Base-by-base conservation (phyloP, 495 filamentous ascomycete species). In the Xylaria cubensis region DNA sequence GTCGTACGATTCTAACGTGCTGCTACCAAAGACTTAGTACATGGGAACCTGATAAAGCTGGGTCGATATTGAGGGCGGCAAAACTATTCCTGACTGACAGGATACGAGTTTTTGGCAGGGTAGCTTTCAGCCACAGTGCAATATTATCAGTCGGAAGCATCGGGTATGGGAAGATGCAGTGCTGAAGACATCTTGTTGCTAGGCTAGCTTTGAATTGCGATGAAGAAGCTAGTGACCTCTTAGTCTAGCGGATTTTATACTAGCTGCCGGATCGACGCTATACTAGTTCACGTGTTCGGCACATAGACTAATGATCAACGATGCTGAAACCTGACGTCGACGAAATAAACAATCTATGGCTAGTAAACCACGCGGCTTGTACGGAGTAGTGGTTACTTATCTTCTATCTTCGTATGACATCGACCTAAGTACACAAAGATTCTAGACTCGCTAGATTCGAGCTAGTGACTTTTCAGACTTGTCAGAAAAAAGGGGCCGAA, bases 71-170 rank as follows among this genome's bases (percentile, higher is more conserved):
- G 61, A 64, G 32, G 10, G 61, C n/a, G 13, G 42, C 63, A 34
- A 46, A 32, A 29, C 26, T 29, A 2, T 29, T 29, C 26, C 26
- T 29, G 26, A 29, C 26, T 29, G 26, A 29, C 46, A n/a, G 24
- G 29, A 67, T 67, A 67, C 64, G 64, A 67, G 64, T 34, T 32
- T n/a, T 41, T 67, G 64, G 29, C 10, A 53, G 4, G 46, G 64
- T 67, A 24, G 46, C 41, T 34, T 44, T 53, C 42, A 24, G 64
- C 64, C 64, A 53, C 46, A 24, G n/a, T 24, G 32, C 46, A 29
- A 65, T 36, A 51, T 50, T 65, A 34, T 44, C 15, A 8, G n/a
- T 51, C 64, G 29, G 44, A 66, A 36, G 44, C 29, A 21, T 66
- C 44, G 39, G 15, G 46, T 12, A 56, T 12, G 12, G 59, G 32